phyloP scores from a whole-genome alignment of 345 rosid genomes.

The Hirschfeldia incana region DNA sequence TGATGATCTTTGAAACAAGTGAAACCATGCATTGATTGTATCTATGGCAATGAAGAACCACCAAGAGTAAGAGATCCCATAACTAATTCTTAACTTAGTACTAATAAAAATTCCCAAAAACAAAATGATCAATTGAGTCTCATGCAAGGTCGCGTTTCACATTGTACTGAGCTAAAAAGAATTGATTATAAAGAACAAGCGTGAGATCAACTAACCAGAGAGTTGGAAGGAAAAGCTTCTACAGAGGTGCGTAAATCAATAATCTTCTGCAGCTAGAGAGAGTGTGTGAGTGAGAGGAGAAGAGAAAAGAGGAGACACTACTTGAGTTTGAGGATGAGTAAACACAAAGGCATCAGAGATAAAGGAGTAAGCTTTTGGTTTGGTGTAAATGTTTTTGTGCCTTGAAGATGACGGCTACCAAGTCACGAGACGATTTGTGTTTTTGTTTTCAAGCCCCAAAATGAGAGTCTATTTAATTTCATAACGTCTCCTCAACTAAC shows the following conservation, averaged over 20 bases:
- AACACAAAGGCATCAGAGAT: slow-evolving; percentile 23
- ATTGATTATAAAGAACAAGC: neutral
- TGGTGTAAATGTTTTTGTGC: slow-evolving; percentile 24
- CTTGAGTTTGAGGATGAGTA: slow-evolving; percentile 28
- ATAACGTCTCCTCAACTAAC: slow-evolving; percentile 15
- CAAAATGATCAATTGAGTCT: neutral
- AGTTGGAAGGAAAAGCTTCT: neutral
- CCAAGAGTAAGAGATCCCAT: neutral
- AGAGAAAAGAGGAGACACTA: neutral
- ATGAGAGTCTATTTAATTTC: neutral
- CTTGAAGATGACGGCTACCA: slow-evolving; percentile 36
- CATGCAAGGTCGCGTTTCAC: neutral
- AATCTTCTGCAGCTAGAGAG: slow-evolving; percentile 5
- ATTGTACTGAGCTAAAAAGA: neutral
- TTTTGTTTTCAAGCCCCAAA: neutral
- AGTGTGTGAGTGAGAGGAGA: neutral
- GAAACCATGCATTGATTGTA: slow-evolving; percentile 5
- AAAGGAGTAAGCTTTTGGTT: slow-evolving; percentile 36
- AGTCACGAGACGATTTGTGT: slow-evolving; percentile 30
- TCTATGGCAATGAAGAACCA: neutral
- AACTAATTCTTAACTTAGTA: neutral
- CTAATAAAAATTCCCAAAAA: too few relatives aligned
- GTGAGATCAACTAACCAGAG: slow-evolving; percentile 17
- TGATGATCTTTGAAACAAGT: neutral
- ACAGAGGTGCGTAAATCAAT: neutral